Evolutionary conservation across 305 asterid genomes (phyloP).

Genomic region (Vinca major): DNA sequence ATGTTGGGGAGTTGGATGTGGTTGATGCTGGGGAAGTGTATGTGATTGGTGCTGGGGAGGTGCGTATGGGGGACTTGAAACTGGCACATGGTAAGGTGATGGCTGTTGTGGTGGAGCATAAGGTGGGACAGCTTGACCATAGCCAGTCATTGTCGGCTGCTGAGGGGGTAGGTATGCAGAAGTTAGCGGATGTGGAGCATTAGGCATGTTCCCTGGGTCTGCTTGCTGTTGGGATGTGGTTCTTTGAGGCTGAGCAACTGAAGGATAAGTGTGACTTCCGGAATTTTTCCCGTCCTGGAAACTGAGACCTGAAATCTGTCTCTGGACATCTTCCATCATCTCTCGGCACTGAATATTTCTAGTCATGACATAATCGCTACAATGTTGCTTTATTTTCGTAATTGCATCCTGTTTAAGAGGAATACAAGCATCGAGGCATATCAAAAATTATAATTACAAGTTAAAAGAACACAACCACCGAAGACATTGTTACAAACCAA

Average conservation of each 20-base stretch:
- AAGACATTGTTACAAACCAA: too few relatives aligned
- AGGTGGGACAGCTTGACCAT: slow-evolving; percentile 41
- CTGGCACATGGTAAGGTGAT: too few relatives aligned
- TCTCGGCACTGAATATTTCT: slow-evolving; percentile 90
- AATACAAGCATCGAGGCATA: neutral
- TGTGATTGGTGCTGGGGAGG: slow-evolving; percentile 23
- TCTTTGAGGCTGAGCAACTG: slow-evolving; percentile 43
- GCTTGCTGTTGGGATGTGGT: slow-evolving; percentile 46
- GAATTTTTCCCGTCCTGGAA: slow-evolving; percentile 59
- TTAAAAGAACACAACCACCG: neutral
- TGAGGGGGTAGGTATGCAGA: slow-evolving; percentile 30
- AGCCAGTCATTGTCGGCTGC: slow-evolving; percentile 19
- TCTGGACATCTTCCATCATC: slow-evolving; percentile 90
- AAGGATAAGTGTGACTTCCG: slow-evolving; percentile 43
- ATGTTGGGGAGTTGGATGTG: slow-evolving; percentile 54
- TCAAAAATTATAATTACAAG: neutral
- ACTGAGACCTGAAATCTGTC: slow-evolving; percentile 77
- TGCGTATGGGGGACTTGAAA: too few relatives aligned
- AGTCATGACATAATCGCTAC: slow-evolving; percentile 92
- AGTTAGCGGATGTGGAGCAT: slow-evolving; percentile 36
- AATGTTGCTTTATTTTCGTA: slow-evolving; percentile 76
- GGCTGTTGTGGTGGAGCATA: slow-evolving; percentile 29
- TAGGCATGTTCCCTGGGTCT: slow-evolving; percentile 32
- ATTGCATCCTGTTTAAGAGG: slow-evolving; percentile 69
- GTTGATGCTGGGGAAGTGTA: slow-evolving; percentile 56